Conservation (phyloP, 345 rosid genomes). For the Corchorus olitorius region DNA sequence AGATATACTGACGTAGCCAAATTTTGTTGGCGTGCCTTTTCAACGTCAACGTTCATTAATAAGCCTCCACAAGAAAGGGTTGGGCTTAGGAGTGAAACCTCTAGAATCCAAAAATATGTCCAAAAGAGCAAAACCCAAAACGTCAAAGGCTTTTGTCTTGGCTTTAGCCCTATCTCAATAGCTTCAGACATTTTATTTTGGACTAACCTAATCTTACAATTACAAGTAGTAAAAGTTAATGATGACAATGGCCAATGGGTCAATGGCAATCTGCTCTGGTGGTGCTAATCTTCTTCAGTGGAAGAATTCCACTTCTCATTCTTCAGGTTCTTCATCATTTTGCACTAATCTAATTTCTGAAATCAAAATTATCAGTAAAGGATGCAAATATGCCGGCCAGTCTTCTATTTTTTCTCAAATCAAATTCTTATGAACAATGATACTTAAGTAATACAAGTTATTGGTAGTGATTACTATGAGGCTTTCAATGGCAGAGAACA, state of each 20-base stretch:
- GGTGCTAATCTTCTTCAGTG: slow-evolving; percentile 6
- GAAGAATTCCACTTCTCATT: neutral
- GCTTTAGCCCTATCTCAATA: too few species aligned
- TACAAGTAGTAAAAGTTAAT: neutral
- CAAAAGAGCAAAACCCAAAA: too few species aligned
- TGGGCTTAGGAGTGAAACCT: too few species aligned
- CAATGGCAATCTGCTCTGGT: neutral
- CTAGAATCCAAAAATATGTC: too few species aligned
- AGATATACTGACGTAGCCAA: too few species aligned
- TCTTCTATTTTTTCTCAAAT: neutral
- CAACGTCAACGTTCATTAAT: too few species aligned
- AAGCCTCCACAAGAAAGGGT: too few species aligned
- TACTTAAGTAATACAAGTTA: neutral
- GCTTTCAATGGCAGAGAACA: slow-evolving; percentile 55
- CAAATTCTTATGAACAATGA: slow-evolving; percentile 3
- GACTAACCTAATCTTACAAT: too few species aligned
- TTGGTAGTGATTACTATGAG: slow-evolving; percentile 3
- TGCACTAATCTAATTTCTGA: neutral
- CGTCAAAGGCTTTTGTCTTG: too few species aligned
- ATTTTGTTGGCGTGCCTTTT: too few species aligned
- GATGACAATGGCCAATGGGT: too few species aligned
- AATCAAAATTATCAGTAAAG: slow-evolving; percentile 36
- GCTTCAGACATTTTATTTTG: too few species aligned
- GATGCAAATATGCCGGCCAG: slow-evolving; percentile 63
- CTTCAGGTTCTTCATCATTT: slow-evolving; percentile 14